Percentiles rank a stretch among this genome's conserved stretches.
Evolutionary conservation across 2,329 filamentous ascomycete genomes (phyloP).

Genomic region (Rosellinia necatrix): DNA sequence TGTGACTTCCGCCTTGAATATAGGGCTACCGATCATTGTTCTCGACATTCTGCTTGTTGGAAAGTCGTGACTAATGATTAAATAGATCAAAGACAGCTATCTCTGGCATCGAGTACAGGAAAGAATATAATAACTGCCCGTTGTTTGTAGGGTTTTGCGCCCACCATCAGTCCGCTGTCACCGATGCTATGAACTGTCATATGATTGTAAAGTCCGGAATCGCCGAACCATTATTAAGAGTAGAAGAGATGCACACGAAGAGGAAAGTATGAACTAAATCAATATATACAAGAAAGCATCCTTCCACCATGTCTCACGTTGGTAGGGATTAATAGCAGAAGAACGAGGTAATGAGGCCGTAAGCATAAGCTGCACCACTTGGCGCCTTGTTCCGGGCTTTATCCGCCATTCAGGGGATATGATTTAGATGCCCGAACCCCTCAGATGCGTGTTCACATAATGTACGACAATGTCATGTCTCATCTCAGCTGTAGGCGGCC

Average conservation of each 20-base stretch:
- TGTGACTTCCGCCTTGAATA: too few relatives aligned
- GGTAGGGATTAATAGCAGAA: neutral
- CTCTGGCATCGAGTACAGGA: too few relatives aligned
- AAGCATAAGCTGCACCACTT: conserved; percentile 11
- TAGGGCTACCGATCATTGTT: too few relatives aligned
- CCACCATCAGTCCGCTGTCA: too few relatives aligned
- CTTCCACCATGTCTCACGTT: conserved; percentile 2
- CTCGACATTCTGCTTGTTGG: too few relatives aligned
- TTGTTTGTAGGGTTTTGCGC: too few relatives aligned
- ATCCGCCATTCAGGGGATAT: conserved; percentile 17
- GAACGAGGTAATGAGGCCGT: conserved; percentile 6
- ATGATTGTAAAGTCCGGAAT: neutral
- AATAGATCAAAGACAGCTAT: too few relatives aligned
- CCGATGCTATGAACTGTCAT: neutral
- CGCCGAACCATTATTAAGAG: neutral
- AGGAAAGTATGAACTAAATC: conserved; percentile 14
- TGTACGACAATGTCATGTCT: conserved; percentile 13
- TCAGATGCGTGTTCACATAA: conserved; percentile 22
- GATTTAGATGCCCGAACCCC: conserved; percentile 20
- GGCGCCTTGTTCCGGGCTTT: conserved; percentile 24
- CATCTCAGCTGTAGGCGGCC: conserved; percentile 36
- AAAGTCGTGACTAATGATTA: too few relatives aligned
- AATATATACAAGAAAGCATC: conserved; percentile 25
- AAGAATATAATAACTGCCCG: too few relatives aligned
- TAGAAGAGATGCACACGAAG: neutral